Evolutionary conservation across 2,329 filamentous ascomycete genomes (phyloP).

Genomic region (Phialophora chinensis): DNA sequence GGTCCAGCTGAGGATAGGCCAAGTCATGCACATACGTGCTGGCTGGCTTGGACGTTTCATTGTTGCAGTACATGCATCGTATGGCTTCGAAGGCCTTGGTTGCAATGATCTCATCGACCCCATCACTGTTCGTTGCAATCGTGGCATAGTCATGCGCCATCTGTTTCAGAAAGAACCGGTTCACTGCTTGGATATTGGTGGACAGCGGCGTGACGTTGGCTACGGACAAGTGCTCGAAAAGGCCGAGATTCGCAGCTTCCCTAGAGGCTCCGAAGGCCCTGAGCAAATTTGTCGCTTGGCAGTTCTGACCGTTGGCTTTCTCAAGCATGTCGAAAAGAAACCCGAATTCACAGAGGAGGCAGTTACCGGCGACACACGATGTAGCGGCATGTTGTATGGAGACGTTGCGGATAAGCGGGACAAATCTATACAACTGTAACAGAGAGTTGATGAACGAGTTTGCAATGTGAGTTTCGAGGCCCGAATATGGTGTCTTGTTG

Average conservation of each 20-base stretch:
- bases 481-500: constrained; percentile 90
- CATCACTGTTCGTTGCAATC: constrained; percentile 65
- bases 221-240: constrained; percentile 77
- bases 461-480: constrained; percentile 91
- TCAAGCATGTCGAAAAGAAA: constrained; percentile 98
- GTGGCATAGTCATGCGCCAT: constrained; percentile 77
- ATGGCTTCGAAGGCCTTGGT: constrained; percentile 62
- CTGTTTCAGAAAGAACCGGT: constrained; percentile 82
- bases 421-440: constrained; percentile 89
- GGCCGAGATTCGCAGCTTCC: constrained; percentile 75
- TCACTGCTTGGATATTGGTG: constrained; percentile 82
- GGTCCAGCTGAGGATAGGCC: constrained; percentile 65
- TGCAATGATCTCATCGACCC: constrained; percentile 71
- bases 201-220: constrained; percentile 74
- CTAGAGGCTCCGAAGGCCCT: constrained; percentile 86
- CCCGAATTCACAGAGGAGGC: constrained; percentile 89
- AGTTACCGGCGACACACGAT: constrained; percentile 79
- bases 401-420: constrained; percentile 83
- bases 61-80: constrained; percentile 83
- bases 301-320: constrained; percentile 91
- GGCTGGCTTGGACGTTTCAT: constrained; percentile 80
- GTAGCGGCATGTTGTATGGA: constrained; percentile 88
- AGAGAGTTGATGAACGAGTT: constrained; percentile 96
- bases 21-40: constrained; percentile 85
- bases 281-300: constrained; percentile 92